phyloP scores from a whole-genome alignment of 352 stramenopile species.

The Pythium guiyangense region DNA sequence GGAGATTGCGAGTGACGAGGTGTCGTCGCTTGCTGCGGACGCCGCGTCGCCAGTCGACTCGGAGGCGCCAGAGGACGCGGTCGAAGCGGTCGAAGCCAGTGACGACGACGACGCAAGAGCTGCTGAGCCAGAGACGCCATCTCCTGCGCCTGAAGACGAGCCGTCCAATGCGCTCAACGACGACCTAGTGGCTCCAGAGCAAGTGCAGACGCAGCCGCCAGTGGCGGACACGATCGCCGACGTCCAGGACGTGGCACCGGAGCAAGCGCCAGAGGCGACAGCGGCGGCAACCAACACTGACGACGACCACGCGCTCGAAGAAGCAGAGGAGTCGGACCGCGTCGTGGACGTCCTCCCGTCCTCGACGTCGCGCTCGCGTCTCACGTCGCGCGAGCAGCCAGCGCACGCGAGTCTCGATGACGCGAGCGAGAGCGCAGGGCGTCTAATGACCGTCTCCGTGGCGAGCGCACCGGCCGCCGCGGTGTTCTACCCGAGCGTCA shows the following conservation, averaged over 20 bases:
- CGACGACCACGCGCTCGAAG: not conserved
- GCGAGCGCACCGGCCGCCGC: slow-evolving; percentile 37
- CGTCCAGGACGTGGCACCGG: not conserved
- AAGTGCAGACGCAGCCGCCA: not conserved
- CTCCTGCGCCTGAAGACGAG: not conserved
- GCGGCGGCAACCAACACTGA: no score
- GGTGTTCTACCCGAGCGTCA: no score
- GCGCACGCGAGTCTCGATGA: not conserved
- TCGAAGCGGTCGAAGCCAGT: not conserved
- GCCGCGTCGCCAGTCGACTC: not conserved
- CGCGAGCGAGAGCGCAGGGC: not conserved
- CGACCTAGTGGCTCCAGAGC: not conserved
- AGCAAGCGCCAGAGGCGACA: slow-evolving; percentile 4
- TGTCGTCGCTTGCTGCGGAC: not conserved
- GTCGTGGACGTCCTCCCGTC: slow-evolving; percentile 6
- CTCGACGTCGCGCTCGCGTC: not conserved
- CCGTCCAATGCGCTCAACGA: not conserved
- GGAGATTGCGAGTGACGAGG: not conserved
- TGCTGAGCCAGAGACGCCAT: not conserved
- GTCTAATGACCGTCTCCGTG: slow-evolving; percentile 15
- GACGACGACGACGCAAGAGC: no score
- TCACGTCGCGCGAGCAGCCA: slow-evolving; percentile 4
- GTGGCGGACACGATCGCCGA: not conserved
- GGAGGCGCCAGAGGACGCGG: not conserved
- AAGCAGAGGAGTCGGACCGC: slow-evolving; percentile 5